Conservation (phyloP, 768 basidiomycete genomes). For the Paxillus ammoniavirescens region DNA sequence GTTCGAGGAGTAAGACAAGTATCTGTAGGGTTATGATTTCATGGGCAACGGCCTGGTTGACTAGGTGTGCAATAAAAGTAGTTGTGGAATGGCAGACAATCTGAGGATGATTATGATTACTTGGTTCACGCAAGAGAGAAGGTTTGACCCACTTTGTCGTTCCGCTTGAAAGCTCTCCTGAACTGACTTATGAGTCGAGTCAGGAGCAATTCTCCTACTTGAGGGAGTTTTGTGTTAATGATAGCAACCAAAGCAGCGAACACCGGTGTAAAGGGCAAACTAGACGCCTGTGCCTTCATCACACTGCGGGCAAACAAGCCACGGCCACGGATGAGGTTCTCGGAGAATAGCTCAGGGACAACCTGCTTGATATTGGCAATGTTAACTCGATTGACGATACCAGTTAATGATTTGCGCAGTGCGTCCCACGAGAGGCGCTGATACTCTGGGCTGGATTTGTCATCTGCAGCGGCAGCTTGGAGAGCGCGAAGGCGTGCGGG, state of each 20-base stretch:
- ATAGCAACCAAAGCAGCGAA: constrained; percentile 94
- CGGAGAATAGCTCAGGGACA: constrained; percentile 86
- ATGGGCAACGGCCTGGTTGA: constrained; percentile 91
- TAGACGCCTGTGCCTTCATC: constrained; percentile 97
- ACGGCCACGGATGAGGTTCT: constrained; percentile 91
- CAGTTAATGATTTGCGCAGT: constrained; percentile 93
- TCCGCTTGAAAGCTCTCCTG: constrained; percentile 90
- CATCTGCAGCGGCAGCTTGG: constrained; percentile 75
- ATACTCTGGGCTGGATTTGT: constrained; percentile 86
- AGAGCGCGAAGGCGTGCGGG: constrained; percentile 90
- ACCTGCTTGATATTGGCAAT: constrained; percentile 93
- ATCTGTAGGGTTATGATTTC: constrained; percentile 95
- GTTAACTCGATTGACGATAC: constrained; percentile 99
- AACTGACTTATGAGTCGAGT: constrained; percentile 93
- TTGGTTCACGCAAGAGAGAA: neutral
- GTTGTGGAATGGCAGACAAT: constrained; percentile 92
- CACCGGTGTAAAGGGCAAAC: constrained; percentile 96
- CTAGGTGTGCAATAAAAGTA: constrained; percentile 87
- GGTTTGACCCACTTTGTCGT: constrained; percentile 80
- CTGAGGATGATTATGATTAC: constrained; percentile 39
- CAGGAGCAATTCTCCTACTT: constrained; percentile 90
- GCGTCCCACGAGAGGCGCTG: constrained; percentile 98
- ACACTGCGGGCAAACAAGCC: constrained; percentile 92
- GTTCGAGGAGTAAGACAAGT: constrained; percentile 90
- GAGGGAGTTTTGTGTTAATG: constrained; percentile 95